A percentile compares a stretch with the other conserved stretches of the same genome.
These are phyloP conservation scores for Thymus quinquecostatus DNA, from an alignment of 257 asterid genomes.

Conservation along the genomic window DNA sequence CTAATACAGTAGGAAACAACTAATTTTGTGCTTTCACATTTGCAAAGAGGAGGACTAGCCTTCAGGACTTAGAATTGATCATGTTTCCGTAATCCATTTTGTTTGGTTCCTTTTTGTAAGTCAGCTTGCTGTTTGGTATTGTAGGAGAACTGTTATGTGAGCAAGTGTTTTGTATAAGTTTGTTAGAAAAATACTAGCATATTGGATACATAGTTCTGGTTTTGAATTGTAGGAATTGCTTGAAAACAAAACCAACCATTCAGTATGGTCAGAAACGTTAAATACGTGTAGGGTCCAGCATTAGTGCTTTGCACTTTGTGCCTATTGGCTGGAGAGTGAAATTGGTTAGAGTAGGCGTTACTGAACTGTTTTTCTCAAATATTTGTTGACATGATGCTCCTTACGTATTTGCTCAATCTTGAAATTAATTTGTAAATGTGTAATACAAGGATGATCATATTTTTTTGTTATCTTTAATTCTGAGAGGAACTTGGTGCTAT, in stretches of 20 bases:
- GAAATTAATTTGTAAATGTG: not conserved
- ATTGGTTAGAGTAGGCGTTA: not conserved
- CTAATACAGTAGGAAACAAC: not conserved
- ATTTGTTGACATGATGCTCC: conserved; percentile 2
- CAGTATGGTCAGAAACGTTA: not conserved
- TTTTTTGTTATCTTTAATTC: not conserved
- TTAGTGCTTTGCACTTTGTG: not conserved
- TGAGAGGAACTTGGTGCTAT: not conserved
- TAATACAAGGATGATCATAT: not conserved
- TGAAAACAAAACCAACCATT: conserved; percentile 8
- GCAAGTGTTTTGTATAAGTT: not conserved
- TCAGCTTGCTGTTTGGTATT: not conserved
- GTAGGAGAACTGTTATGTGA: not conserved
- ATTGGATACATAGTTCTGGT: not conserved
- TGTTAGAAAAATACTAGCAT: not conserved
- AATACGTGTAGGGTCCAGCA: conserved; percentile 9
- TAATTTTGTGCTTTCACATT: not conserved
- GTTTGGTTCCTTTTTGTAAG: not conserved
- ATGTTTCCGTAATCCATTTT: not conserved
- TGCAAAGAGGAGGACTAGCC: not conserved
- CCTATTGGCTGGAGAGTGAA: conserved; percentile 4
- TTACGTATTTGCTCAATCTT: not conserved
- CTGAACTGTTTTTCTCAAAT: not conserved
- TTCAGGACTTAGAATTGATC: not conserved
- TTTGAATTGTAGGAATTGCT: not conserved